phyloP scores from a whole-genome alignment of 345 rosid species.

The Eucalyptus sp. region DNA sequence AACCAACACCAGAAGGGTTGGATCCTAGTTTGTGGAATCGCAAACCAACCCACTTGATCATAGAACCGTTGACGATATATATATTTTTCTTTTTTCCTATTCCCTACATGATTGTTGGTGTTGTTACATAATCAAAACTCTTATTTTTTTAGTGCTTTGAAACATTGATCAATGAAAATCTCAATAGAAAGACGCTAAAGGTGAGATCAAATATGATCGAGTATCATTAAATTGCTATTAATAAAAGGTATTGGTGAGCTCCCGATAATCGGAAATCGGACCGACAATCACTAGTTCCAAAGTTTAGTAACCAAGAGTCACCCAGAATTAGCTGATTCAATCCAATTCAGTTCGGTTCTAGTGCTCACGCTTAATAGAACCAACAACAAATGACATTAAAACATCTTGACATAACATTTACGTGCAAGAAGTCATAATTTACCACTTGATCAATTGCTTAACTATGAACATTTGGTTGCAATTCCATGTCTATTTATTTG shows the following conservation, averaged over 20 bases:
- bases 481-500: background rate
- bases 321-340: accelerated
- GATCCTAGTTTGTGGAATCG: too few relatives aligned
- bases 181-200: background rate
- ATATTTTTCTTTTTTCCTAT: background rate
- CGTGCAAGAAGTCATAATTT: background rate
- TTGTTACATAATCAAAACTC: background rate
- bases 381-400: background rate
- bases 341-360: too few relatives aligned
- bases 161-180: background rate
- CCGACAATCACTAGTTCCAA: background rate
- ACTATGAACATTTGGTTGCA: background rate
- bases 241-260: background rate
- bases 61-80: background rate
- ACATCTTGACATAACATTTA: background rate
- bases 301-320: background rate
- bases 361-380: background rate
- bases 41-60: background rate
- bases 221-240: background rate
- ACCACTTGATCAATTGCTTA: background rate
- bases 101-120: background rate
- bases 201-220: background rate
- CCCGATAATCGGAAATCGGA: accelerated
- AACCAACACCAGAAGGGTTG: background rate
- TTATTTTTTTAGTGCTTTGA: background rate